These are phyloP conservation scores for Millerozyma acaciae DNA, from an alignment of 805 yeast species.

Conservation along the genomic window DNA sequence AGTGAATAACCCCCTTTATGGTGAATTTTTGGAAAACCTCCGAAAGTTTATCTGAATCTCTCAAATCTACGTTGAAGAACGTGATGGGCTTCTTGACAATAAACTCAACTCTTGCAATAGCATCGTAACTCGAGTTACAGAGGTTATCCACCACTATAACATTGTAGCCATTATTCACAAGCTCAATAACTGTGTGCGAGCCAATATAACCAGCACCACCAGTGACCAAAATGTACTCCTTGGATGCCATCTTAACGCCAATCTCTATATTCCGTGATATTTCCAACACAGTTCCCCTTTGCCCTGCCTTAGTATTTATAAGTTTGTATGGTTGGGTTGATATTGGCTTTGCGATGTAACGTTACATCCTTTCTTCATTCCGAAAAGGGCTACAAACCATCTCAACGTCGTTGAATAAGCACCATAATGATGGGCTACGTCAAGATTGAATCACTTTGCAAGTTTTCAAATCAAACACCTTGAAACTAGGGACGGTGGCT, in stretches of 20 bases:
- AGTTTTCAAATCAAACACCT: too few species aligned
- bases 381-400: neutral
- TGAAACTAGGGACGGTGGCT: too few species aligned
- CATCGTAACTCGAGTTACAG: slow-evolving; percentile 61
- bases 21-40: slow-evolving; percentile 46
- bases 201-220: slow-evolving; percentile 91
- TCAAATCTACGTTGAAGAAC: slow-evolving; percentile 55
- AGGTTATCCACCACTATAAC: slow-evolving; percentile 74
- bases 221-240: slow-evolving; percentile 56
- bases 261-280: too few species aligned
- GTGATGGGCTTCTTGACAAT: slow-evolving; percentile 48
- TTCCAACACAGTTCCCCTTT: too few species aligned
- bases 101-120: slow-evolving; percentile 58
- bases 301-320: too few species aligned
- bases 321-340: too few species aligned
- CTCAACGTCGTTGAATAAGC: too few species aligned
- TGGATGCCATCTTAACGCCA: neutral
- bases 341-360: too few species aligned
- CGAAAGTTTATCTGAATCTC: slow-evolving; percentile 44
- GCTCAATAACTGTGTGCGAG: slow-evolving; percentile 69
- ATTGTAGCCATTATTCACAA: slow-evolving; percentile 56
- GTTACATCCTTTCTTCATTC: too few species aligned
- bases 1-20: slow-evolving; percentile 64
- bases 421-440: too few species aligned
- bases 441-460: too few species aligned